Evolutionary conservation across 768 basidiomycete genomes (phyloP).

Genomic region (Lentinula guzmanii): DNA sequence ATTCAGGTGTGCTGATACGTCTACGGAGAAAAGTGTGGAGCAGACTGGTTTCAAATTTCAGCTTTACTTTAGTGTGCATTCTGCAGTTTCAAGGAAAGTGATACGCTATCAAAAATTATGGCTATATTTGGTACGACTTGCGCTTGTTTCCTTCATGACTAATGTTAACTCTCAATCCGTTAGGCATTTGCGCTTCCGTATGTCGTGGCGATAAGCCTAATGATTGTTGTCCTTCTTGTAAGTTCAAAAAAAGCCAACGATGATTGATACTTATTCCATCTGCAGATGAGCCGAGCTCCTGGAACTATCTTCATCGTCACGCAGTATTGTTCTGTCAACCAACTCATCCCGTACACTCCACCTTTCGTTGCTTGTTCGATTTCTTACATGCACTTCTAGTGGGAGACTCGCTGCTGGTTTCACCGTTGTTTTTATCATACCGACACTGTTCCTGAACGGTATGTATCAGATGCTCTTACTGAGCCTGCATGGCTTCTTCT

Average conservation of each 20-base stretch:
- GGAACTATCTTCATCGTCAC: background rate
- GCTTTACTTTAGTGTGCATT: background rate
- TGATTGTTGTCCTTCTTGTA: background rate
- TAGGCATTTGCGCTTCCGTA: background rate
- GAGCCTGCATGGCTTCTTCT: background rate
- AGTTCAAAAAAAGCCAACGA: background rate
- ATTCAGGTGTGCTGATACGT: background rate
- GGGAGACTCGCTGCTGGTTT: background rate
- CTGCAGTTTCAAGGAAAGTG: background rate
- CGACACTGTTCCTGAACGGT: background rate
- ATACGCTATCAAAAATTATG: background rate
- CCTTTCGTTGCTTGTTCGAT: too few relatives aligned
- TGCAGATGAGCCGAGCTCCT: background rate
- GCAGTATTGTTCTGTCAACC: background rate
- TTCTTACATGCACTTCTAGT: background rate
- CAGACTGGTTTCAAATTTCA: background rate
- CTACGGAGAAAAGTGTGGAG: background rate
- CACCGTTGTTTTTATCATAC: background rate
- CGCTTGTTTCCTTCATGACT: background rate
- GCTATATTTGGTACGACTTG: background rate
- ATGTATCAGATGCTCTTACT: background rate
- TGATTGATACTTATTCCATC: background rate
- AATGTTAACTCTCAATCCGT: background rate
- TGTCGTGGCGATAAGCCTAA: background rate
- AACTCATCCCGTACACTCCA: background rate